phyloP scores from a whole-genome alignment of 129 eudicot species.

The Centaurea solstitialis region DNA sequence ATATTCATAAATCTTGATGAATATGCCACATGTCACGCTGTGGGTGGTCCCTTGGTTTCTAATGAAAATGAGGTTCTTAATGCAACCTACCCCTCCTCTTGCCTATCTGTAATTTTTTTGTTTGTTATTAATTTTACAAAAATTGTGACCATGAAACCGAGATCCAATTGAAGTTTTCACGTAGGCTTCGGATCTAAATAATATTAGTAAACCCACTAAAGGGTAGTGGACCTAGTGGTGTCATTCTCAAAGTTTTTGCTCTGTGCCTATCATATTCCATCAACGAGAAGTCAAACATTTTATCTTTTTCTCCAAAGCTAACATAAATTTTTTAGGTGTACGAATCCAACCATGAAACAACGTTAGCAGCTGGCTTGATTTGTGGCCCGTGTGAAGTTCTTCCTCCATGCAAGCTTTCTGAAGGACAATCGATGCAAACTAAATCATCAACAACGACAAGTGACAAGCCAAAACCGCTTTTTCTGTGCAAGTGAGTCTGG shows the following conservation, averaged over 20 bases:
- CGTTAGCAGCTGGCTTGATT: conserved; percentile 61
- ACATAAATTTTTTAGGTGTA: conserved; percentile 55
- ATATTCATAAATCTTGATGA: not conserved
- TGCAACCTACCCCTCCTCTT: conserved; percentile 41
- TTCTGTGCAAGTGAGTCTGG: conserved; percentile 76
- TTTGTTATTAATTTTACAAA: conserved; percentile 13
- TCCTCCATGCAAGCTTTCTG: conserved; percentile 61
- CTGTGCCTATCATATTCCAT: too few species aligned
- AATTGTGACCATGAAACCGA: not conserved
- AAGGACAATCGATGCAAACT: conserved; percentile 48
- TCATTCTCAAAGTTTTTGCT: not conserved
- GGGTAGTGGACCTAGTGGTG: too few species aligned
- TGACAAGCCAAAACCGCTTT: conserved; percentile 48
- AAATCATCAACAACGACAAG: conserved; percentile 29
- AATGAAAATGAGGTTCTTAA: not conserved
- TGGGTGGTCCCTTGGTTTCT: not conserved
- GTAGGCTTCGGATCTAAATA: not conserved
- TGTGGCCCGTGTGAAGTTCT: conserved; percentile 84
- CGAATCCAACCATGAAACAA: conserved; percentile 65
- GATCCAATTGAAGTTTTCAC: not conserved
- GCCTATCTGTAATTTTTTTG: not conserved
- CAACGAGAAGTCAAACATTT: not conserved
- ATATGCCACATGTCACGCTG: not conserved
- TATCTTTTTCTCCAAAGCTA: not conserved
- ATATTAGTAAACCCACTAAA: not conserved